Evolutionary conservation across 1,284 basidiomycete species (phyloP).

Genomic region (Sanghuangporus sanghuang): DNA sequence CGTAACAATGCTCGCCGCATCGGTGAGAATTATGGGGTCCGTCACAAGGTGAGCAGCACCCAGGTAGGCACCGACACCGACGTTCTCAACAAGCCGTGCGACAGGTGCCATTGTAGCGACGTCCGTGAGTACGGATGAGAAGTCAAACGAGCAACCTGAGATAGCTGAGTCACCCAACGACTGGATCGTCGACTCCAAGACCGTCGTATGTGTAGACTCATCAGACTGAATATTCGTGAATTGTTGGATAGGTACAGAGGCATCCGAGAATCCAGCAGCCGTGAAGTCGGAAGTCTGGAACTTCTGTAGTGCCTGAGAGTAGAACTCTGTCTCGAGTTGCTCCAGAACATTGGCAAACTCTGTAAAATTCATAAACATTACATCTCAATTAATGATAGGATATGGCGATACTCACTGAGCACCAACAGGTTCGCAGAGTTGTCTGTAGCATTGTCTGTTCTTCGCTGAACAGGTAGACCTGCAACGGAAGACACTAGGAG

Average conservation of each 20-base stretch:
- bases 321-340: constrained; percentile 68
- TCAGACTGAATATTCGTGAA: constrained; percentile 56
- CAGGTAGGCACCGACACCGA: constrained; percentile 77
- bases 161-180: constrained; percentile 52
- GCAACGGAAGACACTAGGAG: constrained; percentile 41
- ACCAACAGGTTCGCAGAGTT: constrained; percentile 46
- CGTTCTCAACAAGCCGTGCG: constrained; percentile 76
- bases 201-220: constrained; percentile 54
- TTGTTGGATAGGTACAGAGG: constrained; percentile 54
- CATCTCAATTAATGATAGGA: not conserved
- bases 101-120: constrained; percentile 67
- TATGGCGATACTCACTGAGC: constrained; percentile 44
- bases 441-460: constrained; percentile 27
- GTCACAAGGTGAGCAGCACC: constrained; percentile 65
- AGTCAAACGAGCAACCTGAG: constrained; percentile 64
- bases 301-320: constrained; percentile 57
- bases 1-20: constrained; percentile 75
- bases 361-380: constrained; percentile 26
- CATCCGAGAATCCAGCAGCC: constrained; percentile 60
- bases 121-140: constrained; percentile 56
- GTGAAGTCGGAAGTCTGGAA: constrained; percentile 66
- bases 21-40: constrained; percentile 60
- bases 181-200: constrained; percentile 46
- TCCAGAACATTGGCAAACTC: constrained; percentile 75
- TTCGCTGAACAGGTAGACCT: constrained; percentile 36